Base-by-base conservation (phyloP, 371 early-diverging fungal genomes). In the Zychaea mexicana region DNA sequence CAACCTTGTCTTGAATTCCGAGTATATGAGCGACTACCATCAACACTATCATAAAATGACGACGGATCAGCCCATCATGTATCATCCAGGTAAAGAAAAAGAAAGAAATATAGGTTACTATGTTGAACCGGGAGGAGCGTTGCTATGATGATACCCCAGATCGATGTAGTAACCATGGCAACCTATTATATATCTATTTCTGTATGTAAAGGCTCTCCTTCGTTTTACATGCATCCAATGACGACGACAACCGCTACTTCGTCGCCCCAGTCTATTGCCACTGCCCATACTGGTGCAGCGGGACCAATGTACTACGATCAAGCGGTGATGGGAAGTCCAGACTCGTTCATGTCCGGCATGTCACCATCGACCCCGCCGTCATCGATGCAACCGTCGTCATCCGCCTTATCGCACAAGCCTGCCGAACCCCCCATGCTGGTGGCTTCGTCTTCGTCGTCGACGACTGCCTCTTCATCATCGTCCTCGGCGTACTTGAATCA, bases 351-450 rank as follows among this genome's bases (percentile, higher is more conserved):
- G 56, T 66, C 67, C 9, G 60, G 59, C 42, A 62, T 55, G 55
- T 55, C 31, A 55, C 33, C 55, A 55, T 55, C 32, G n/a, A 21
- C 55, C 8, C 32, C 55, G 28, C 31, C 33, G 15, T 27, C 53
- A 27, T n/a, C n/a, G n/a, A n/a, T n/a, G n/a, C n/a, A n/a, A n/a
- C 19, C 10, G 28, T 15, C 13, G 12, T 33, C 55, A 55, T 55
- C 55, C 24, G 26, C 49, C 22, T 24, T 42, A 6, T 39, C 49
- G 39, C 67, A 39, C 46, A 33, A 31, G 58, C 62, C 32, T 30
- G 62, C 54, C 31, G 67, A 69, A 26, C 66, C 75, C 22, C 77
- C 80, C 59, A 74, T 68, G 60, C 39, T 74, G 45, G 74, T 74
- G 15, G 68, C 74, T 52, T 75, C 78, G 22, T 72, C 71, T 21